Evolutionary conservation across 441 rosid genomes (phyloP), one percentile per base, ranked within the genome.

Genomic region (Erysimum cheiri): DNA sequence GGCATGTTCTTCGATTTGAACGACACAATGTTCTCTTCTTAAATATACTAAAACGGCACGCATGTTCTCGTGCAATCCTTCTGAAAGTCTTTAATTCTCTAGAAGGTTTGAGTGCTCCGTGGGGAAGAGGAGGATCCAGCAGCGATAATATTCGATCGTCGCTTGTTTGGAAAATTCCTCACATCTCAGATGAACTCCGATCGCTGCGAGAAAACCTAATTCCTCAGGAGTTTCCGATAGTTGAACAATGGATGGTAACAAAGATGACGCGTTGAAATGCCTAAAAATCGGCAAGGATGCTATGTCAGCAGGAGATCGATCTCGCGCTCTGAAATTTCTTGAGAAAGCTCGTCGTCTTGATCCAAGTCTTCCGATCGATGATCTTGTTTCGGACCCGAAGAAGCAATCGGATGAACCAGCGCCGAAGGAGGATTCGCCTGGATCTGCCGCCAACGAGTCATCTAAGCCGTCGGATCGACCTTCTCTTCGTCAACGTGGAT

Each of bases 191-290:
- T 74, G 78, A 60, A 26, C 52, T 67, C 14, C 35, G 28, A 60
- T 60, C 73, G 64, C 22, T 60, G 44, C 14, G 31, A 11, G 49
- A 67, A 60, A 36, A 31, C 57, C 52, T 60, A 66, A 41, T 9
- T 6, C 36, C 60, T 37, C 43, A 3, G 40, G 40, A 33, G 10
- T 37, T 32, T 57, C 14, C 28, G 37, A 50, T 47, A 33, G 26
- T 46, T 11, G 40, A 60, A 41, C 19, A 31, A 93, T 93, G 98
- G 98, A 93, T 50, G 85, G 98, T 54, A 94, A 94, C 83, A 94
- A 91, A 74, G 98, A 91, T 40, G 98, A 94, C 50, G 98, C 97
- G 9, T 81, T 91, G 77, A 94, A 88, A 77, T 90, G 96, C 82
- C 71, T 95, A 60, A 83, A 76, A 67, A 88, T 92, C 73, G 98